Evolutionary conservation across 2,329 filamentous ascomycete species (phyloP), one percentile per base, ranked within the genome.

Genomic region (Zymoseptoria ardabiliae): DNA sequence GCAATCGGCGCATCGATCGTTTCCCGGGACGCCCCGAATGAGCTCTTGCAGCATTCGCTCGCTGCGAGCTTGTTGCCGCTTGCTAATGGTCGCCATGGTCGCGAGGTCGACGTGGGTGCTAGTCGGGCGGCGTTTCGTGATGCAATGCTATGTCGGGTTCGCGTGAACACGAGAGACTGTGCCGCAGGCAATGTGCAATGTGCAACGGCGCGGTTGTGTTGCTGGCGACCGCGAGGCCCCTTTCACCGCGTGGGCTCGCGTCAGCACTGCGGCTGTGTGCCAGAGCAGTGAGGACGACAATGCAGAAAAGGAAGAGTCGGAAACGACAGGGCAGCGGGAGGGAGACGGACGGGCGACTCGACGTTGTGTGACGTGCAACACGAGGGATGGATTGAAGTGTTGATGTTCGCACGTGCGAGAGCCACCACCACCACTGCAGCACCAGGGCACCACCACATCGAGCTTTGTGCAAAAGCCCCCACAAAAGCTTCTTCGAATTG

Each of bases 41-140:
- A 99, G 84, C 53, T 97, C 93, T 72, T 97, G 91, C 66, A 99
- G 81, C 58, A 85, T 81, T 73, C 90, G 90, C 80, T 99, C 94
- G 76, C 99, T 97, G 77, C 94, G 92, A 81, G 89, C 91, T 82
- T 97, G 93, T 79, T 97, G 91, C 77, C 94, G 91, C 83, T 97
- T 99, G 81, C 87, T 96, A 74, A 95, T 81, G 51, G 85, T 81
- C 58, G 83, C 82, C 58, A 89, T 83, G 89, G 92, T 94, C 63
- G 59, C 68, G 54, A 55, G 41, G 28, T 23, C 20, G 35, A n/a
- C n/a, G 35, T 45, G 35, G n/a, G 5, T 13, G 35, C n/a, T n/a
- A n/a, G 35, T n/a, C 35, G n/a, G 35, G 6, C 17, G 35, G 35
- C 35, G 35, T 41, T 41, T 17, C 35, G 10, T 17, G 35, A 45